Evolutionary conservation across 202 grass and related monocot species (phyloP), one percentile per base, ranked within the genome.

Genomic region (Dendrocalamus latiflorus): DNA sequence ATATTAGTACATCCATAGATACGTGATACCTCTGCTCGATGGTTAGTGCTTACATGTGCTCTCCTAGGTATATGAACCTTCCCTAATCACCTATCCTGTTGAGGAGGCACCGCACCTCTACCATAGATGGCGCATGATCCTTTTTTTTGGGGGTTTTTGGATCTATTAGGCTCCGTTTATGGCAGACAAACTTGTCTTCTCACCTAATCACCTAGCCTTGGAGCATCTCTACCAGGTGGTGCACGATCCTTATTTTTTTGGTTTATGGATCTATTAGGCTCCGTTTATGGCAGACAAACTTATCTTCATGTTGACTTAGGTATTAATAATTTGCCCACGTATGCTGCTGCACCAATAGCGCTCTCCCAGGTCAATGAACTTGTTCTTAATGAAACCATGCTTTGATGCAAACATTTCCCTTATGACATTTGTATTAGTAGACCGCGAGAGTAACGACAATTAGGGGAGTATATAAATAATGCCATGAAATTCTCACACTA

Each of bases 241-340:
- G 78, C 88, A 82, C 24, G 67, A 86, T 77, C 83, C 53, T 53
- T 80, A 44, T 26, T 72, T 59, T 77, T 76, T 67, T 73, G 17
- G 21, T 60, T 34, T 72, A 58, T 83, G 79, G 65, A 82, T 83
- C 79, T 90, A 24, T 74, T 86, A 79, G 66, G 50, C 50, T 66
- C 59, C 8, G 43, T 53, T 73, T 83, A 69, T 90, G 74, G 80
- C 84, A 80, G 88, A 90, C 88, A 87, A 87, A 70, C 80, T 70
- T 87, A 75, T 80, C 75, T 83, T 42, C 53, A 55, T 79, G 84
- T 87, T 54, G 53, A 86, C 54, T 20, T 81, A 77, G 33, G 22
- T 74, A 73, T 77, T 84, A 48, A 74, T 73, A 79, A 68, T 41
- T 75, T 84, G 75, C 81, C 74, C 60, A 84, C 42, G 51, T 51